Evolutionary conservation across 257 asterid species (phyloP).

Genomic region (Nicotiana undulata): DNA sequence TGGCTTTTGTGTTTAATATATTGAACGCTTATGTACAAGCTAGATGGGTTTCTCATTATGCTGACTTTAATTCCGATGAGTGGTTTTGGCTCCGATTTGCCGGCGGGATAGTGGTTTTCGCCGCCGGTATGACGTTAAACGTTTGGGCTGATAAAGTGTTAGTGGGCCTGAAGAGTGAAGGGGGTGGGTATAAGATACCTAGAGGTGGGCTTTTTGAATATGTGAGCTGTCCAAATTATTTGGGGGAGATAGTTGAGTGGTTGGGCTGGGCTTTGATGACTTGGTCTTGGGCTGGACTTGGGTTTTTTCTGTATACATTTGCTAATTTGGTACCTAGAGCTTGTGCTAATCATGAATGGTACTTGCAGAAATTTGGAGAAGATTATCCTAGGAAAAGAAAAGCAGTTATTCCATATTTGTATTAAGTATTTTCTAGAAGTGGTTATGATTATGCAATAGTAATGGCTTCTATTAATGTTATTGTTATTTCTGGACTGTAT

Average conservation of each 20-base stretch:
- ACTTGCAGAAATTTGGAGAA: conserved; percentile 62
- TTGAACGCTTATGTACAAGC: conserved; percentile 46
- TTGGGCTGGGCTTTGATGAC: conserved; percentile 75
- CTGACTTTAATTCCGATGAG: conserved; percentile 20
- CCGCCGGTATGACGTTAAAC: conserved; percentile 44
- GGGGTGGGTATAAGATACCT: conserved; percentile 55
- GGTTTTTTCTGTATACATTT: conserved; percentile 48
- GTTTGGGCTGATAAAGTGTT: conserved; percentile 46
- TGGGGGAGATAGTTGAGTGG: conserved; percentile 79
- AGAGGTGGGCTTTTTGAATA: conserved; percentile 59
- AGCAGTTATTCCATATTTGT: conserved; percentile 60
- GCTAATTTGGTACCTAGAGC: conserved; percentile 69
- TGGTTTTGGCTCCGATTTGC: conserved; percentile 43
- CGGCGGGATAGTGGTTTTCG: conserved; percentile 31
- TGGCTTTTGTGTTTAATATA: conserved; percentile 43
- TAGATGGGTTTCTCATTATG: conserved; percentile 55
- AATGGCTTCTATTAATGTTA: neutral
- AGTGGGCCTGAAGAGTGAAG: conserved; percentile 44
- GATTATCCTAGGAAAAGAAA: conserved; percentile 64
- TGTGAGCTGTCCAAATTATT: conserved; percentile 73
- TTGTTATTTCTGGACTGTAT: neutral
- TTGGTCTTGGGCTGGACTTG: conserved; percentile 71
- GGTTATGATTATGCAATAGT: neutral
- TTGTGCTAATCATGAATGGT: conserved; percentile 51
- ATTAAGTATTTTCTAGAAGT: conserved; percentile 5